A percentile compares a stretch with the other conserved stretches of the same genome.
These are phyloP conservation scores for Dioscorea cayenensis DNA, from an alignment of 116 monocot genomes.

Conservation along the genomic window DNA sequence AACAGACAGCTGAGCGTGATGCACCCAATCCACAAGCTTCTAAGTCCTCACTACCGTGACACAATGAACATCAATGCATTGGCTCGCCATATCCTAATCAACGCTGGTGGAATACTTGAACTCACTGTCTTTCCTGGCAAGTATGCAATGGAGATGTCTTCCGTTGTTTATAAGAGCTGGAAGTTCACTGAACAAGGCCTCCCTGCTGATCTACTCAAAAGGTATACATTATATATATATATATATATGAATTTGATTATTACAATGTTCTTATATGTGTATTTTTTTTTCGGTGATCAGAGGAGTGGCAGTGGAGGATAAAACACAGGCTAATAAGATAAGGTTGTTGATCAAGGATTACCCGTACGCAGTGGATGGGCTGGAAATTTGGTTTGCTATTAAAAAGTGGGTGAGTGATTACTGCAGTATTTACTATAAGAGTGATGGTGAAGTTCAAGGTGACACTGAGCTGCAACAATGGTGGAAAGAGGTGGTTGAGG, in stretches of 20 bases:
- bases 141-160: conserved; percentile 32
- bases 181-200: conserved; percentile 37
- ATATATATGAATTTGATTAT: too few relatives aligned
- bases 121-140: conserved; percentile 29
- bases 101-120: conserved; percentile 33
- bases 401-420: conserved; percentile 45
- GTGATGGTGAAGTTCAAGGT: conserved; percentile 5
- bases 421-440: conserved; percentile 34
- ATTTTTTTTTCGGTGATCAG: not conserved
- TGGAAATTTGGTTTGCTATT: conserved; percentile 35
- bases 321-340: conserved; percentile 16
- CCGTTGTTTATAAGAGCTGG: conserved; percentile 34
- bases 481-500: conserved; percentile 48
- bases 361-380: conserved; percentile 43
- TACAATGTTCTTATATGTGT: not conserved
- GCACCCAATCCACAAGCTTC: conserved; percentile 43
- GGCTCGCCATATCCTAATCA: conserved; percentile 36
- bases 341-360: conserved; percentile 42
- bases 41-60: conserved; percentile 38
- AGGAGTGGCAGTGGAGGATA: conserved; percentile 28
- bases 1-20: conserved; percentile 32
- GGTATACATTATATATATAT: conserved; percentile 12
- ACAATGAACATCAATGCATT: conserved; percentile 48
- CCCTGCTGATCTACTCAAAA: conserved; percentile 34
- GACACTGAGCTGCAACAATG: conserved; percentile 43